Conservation (phyloP, 306 rosid species). For the Arachis hypogaea region DNA sequence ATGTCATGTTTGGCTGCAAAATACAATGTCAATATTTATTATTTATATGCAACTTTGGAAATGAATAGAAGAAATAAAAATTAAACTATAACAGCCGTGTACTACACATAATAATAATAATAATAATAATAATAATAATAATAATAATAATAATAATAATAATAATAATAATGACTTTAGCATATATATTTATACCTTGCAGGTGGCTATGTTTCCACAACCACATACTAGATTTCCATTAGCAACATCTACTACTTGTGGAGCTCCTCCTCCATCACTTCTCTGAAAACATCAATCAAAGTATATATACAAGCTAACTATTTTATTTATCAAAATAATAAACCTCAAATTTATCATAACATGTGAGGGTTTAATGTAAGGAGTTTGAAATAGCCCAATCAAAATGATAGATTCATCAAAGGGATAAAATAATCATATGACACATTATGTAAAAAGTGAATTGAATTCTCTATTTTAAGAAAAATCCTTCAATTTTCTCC, state of each 20-base stretch:
- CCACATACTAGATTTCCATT: slow-evolving; percentile 76
- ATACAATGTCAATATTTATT: slow-evolving; percentile 9
- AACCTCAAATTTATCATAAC: not conserved
- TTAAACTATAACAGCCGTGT: no score
- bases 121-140: no score
- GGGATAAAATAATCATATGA: no score
- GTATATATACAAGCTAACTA: not conserved
- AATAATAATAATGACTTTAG: no score
- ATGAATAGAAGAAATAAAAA: not conserved
- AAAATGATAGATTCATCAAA: no score
- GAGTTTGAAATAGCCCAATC: no score
- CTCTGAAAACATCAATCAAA: slow-evolving; percentile 53
- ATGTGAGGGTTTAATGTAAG: no score
- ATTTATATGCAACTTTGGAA: not conserved
- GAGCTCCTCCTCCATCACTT: slow-evolving; percentile 80
- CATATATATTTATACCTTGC: slow-evolving; percentile 55
- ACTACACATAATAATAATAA: no score
- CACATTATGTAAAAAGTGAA: no score
- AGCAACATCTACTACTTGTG: slow-evolving; percentile 61
- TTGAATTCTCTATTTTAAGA: no score
- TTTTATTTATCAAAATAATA: not conserved
- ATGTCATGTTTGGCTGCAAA: slow-evolving; percentile 62
- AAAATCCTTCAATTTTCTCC: no score
- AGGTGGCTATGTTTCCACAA: slow-evolving; percentile 60
- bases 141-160: no score